Evolutionary conservation across 371 early-diverging fungal genomes (phyloP), one percentile per base, ranked within the genome.

Genomic region (Blakeslea trispora): DNA sequence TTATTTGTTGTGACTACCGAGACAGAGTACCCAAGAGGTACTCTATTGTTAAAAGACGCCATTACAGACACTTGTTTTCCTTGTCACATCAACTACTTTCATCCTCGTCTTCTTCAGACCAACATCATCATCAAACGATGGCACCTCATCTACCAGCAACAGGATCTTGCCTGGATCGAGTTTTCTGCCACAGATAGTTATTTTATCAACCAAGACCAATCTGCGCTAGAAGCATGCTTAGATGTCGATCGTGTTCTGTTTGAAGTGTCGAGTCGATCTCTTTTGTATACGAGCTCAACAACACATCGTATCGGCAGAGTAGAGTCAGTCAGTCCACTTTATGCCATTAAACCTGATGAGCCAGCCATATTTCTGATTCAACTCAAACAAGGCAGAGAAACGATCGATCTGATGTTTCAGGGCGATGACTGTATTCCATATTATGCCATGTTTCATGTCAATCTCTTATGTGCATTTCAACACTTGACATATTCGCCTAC

Each of bases 51-150:
- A 4, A 24, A 8, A 6, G 62, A 62, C 51, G 22, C 24, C 3
- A 48, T 6, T 7, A 55, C 47, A n/a, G 8, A 28, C 21, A 19
- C 42, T 9, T 15, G 44, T 1, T 23, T 68, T 9, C 24, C 22
- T 14, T 64, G 64, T 28, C 46, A 54, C 3, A 48, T 68, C 0
- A 59, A 68, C 34, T 17, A 21, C 10, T 39, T 57, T 13, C 46
- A 37, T 39, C 45, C 57, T 28, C n/a, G 51, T n/a, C 14, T 55
- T 2, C 7, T 34, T 1, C 21, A 53, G 5, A 17, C 13, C 1
- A 13, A 15, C 1, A 57, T 61, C 1, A 6, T 15, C 1, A 61
- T 68, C 47, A 42, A 23, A 19, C 34, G 13, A 14, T 69, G 69
- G 69, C 53, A 52, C 23, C 53, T 37, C 22, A 46, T 68, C 2